A percentile compares a stretch with the other conserved stretches of the same genome.
Evolutionary conservation across 192 early-diverging fungal genomes (phyloP).

Genomic region (Coemansia sp.): DNA sequence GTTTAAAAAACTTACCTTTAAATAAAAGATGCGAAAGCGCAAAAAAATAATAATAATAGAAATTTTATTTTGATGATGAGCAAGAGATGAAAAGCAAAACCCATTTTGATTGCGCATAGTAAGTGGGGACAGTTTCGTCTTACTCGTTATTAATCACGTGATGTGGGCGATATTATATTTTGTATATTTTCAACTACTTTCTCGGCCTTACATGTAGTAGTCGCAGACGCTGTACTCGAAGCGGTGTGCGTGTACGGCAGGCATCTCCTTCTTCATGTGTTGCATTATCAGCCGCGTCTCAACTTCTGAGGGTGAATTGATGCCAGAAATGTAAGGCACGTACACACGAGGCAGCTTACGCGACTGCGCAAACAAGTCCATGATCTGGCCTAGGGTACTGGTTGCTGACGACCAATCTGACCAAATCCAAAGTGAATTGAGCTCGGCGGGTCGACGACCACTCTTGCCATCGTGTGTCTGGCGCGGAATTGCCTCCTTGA

Average conservation of each 20-base stretch:
- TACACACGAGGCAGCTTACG: constrained; percentile 41
- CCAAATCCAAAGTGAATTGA: constrained; percentile 51
- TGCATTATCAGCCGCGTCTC: constrained; percentile 52
- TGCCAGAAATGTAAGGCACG: constrained; percentile 43
- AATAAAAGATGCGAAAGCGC: no score
- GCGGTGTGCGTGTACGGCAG: constrained; percentile 36
- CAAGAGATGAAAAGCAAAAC: neutral
- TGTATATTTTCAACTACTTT: no score
- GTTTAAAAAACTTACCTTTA: no score
- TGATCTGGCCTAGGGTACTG: constrained; percentile 39
- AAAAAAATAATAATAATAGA: no score
- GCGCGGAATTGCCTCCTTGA: constrained; percentile 36
- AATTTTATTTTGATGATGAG: no score
- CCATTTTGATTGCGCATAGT: neutral
- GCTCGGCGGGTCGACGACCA: constrained; percentile 33
- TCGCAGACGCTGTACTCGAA: constrained; percentile 51
- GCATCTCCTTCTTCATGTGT: constrained; percentile 53
- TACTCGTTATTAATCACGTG: neutral
- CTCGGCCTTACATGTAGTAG: constrained; percentile 19
- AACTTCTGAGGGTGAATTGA: constrained; percentile 43
- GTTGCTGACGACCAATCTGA: constrained; percentile 53
- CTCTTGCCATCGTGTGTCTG: constrained; percentile 25
- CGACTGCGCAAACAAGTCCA: constrained; percentile 47
- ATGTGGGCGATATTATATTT: neutral
- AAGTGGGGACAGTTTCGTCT: neutral